Evolutionary conservation across 352 stramenopile species (phyloP).

Genomic region (Pythium phragmiticola): DNA sequence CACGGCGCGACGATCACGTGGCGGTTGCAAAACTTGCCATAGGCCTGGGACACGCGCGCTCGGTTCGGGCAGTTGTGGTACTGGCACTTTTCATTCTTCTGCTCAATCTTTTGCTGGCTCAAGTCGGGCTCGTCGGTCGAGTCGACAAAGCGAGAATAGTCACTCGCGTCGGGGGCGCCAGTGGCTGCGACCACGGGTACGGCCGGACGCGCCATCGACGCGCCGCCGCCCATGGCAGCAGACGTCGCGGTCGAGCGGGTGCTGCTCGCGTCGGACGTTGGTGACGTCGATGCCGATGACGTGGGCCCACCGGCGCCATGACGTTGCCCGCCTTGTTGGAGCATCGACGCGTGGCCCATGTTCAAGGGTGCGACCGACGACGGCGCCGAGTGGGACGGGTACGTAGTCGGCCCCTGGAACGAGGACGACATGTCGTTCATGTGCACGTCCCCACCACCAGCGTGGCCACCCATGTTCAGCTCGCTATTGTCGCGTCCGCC

Average conservation of each 20-base stretch:
- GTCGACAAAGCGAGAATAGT: constrained; percentile 46
- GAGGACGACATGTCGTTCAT: constrained; percentile 25
- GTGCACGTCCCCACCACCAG: constrained; percentile 2
- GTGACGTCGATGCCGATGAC: constrained; percentile 24
- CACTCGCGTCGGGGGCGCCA: constrained; percentile 24
- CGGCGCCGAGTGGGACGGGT: constrained; percentile 10
- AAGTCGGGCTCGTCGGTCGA: constrained; percentile 48
- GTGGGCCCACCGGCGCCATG: not conserved
- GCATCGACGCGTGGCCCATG: constrained; percentile 17
- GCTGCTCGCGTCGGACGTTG: constrained; percentile 22
- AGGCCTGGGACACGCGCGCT: constrained; percentile 69
- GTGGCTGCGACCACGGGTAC: constrained; percentile 20
- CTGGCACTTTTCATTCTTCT: constrained; percentile 69
- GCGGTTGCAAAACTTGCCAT: constrained; percentile 85
- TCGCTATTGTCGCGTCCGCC: not conserved
- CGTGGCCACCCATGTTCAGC: constrained; percentile 4
- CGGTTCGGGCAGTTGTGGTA: constrained; percentile 79
- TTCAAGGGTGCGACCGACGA: constrained; percentile 13
- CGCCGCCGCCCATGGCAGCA: not conserved
- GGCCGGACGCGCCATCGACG: constrained; percentile 21
- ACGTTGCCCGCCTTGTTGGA: constrained; percentile 8
- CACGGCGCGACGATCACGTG: constrained; percentile 85
- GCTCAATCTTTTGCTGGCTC: constrained; percentile 54
- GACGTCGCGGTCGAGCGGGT: constrained; percentile 16
- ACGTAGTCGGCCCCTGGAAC: constrained; percentile 19